Evolutionary conservation across 305 asterid genomes (phyloP).

Genomic region (Fraxinus ornus): DNA sequence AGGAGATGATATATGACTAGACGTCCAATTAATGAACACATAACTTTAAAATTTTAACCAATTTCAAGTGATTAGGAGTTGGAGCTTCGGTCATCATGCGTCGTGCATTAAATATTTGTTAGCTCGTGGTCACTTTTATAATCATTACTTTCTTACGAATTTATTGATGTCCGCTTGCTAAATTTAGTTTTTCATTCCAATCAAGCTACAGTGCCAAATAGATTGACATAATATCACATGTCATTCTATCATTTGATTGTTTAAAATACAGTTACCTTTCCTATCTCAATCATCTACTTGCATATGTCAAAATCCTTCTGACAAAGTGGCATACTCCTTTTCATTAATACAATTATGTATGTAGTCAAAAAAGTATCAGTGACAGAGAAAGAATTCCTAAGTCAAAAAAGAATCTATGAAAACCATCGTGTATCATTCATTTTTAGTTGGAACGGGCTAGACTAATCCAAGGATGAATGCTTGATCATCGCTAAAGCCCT

Average conservation of each 20-base stretch:
- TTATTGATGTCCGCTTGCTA: background rate
- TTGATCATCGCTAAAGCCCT: too few species aligned
- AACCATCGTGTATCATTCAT: background rate
- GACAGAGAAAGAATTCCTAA: background rate
- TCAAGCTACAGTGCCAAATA: too few species aligned
- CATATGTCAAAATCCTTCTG: too few species aligned
- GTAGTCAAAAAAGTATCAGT: background rate
- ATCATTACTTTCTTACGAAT: background rate
- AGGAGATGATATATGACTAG: background rate
- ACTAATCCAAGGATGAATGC: background rate
- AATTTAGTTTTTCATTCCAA: too few species aligned
- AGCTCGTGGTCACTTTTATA: too few species aligned
- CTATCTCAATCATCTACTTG: too few species aligned
- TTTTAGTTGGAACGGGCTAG: background rate
- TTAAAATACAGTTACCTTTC: too few species aligned
- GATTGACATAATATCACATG: too few species aligned
- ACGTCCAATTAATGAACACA: background rate
- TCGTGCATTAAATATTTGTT: too few species aligned
- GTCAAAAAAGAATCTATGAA: background rate
- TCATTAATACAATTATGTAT: too few species aligned
- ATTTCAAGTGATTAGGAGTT: background rate
- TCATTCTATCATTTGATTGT: too few species aligned
- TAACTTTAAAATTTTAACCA: background rate
- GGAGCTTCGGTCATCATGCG: background rate
- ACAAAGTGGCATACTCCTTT: too few species aligned